phyloP scores from a whole-genome alignment of 371 early-diverging fungal species.

The Lichtheimia corymbifera region DNA sequence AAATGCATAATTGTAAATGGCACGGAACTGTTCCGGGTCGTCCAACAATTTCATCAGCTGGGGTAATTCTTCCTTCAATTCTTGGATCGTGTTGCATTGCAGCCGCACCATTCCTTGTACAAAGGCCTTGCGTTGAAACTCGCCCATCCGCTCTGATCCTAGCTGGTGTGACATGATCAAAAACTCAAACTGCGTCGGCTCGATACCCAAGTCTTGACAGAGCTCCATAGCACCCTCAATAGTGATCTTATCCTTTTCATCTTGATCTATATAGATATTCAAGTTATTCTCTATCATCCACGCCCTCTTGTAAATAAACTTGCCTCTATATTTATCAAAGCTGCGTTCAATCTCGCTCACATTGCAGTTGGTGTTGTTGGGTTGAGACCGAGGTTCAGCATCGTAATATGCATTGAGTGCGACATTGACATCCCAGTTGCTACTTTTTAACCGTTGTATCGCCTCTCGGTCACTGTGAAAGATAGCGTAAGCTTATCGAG shows the following conservation, averaged over 20 bases:
- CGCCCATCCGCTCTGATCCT: conserved; percentile 75
- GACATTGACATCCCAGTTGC: conserved; percentile 66
- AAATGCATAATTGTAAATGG: conserved; percentile 82
- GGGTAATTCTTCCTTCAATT: conserved; percentile 55
- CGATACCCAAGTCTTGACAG: conserved; percentile 74
- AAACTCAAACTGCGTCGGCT: conserved; percentile 77
- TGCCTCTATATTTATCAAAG: conserved; percentile 68
- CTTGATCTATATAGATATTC: conserved; percentile 36
- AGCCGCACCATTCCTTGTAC: conserved; percentile 70
- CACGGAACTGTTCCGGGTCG: conserved; percentile 62
- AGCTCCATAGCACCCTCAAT: conserved; percentile 77
- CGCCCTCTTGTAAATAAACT: conserved; percentile 12
- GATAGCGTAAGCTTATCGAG: not conserved
- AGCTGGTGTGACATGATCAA: conserved; percentile 74
- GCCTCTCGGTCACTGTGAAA: conserved; percentile 59
- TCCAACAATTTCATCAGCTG: conserved; percentile 39
- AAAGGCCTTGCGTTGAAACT: conserved; percentile 67
- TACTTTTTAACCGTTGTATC: conserved; percentile 44
- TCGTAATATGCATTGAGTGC: conserved; percentile 69
- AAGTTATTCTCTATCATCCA: conserved; percentile 16
- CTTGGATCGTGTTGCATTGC: conserved; percentile 65
- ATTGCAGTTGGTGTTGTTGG: conserved; percentile 7
- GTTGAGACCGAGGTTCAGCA: not conserved
- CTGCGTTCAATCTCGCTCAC: conserved; percentile 41
- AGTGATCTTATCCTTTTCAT: conserved; percentile 65